A percentile compares a stretch with the other conserved stretches of the same genome.
phyloP scores from a whole-genome alignment of 495 filamentous ascomycete genomes.

The Penicillium mononematosum region DNA sequence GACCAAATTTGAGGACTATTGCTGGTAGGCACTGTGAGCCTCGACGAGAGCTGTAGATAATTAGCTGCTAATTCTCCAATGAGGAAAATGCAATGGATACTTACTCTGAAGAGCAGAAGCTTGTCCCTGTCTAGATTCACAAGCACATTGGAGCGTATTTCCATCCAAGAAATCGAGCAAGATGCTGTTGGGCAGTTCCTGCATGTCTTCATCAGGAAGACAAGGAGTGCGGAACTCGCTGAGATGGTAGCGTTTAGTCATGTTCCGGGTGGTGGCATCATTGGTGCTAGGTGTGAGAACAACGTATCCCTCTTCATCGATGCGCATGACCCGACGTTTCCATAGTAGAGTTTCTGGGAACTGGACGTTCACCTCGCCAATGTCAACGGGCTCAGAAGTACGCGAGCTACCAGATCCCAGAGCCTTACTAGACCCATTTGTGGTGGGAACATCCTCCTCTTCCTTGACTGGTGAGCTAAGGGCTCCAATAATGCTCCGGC shows the following conservation, averaged over 20 bases:
- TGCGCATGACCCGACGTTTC: conserved; percentile 80
- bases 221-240: conserved; percentile 75
- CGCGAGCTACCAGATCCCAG: conserved; percentile 29
- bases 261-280: conserved; percentile 47
- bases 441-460: conserved; percentile 45
- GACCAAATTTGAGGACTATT: conserved; percentile 11
- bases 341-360: conserved; percentile 90
- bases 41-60: conserved; percentile 29
- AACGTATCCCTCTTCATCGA: conserved; percentile 75
- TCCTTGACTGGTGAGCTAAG: conserved; percentile 61
- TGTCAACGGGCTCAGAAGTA: conserved; percentile 49
- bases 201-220: conserved; percentile 79
- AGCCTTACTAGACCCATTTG: conserved; percentile 38
- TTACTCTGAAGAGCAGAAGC: conserved; percentile 63
- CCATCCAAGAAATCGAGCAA: conserved; percentile 80
- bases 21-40: conserved; percentile 29
- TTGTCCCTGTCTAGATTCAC: conserved; percentile 75
- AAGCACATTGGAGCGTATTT: conserved; percentile 81
- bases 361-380: conserved; percentile 90
- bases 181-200: conserved; percentile 86
- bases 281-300: conserved; percentile 61
- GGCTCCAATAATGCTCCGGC: conserved; percentile 57
- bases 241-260: conserved; percentile 74
- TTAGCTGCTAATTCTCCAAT: background rate
- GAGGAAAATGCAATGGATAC: conserved; percentile 23